Evolutionary conservation across 306 rosid species (phyloP), one percentile per base, ranked within the genome.

Genomic region (Prunus fruticosa): DNA sequence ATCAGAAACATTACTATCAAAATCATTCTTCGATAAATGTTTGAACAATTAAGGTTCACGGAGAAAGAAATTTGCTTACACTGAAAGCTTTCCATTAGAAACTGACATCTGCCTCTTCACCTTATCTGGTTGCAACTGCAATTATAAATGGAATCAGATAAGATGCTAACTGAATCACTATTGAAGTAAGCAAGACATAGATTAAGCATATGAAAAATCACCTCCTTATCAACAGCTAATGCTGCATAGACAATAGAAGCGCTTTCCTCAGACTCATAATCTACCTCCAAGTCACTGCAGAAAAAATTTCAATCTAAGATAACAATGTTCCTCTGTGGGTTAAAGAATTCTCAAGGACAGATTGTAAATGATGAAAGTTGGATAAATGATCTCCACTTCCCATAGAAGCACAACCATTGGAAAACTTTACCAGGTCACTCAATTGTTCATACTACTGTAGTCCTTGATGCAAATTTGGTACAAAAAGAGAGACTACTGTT

Each of bases 91-190:
- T 80, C 93, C 93, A 65, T 86, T 63, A 45, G 97, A 86, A 20
- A 86, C 88, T 10, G 80, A 34, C 93, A 95, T 87, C 72, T 67
- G 62, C 76, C 93, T 89, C 83, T 84, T 90, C 70, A 95, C 97
- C 78, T 95, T 95, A 78, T 92, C 93, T 9, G 97, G 99, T 79
- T 92, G 99, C 91, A 95, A 88, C 93, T 91, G 87, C 86, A 81
- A 60, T 74, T 8, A 67, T 50, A 80, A 72, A 85, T 11, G 54
- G 58, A 79, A 75, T 34, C 50, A 61, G 43, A 80, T 85, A 11
- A 72, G 78, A 65, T 74, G 56, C 63, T 53, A 25, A 70, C 7
- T 38, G 1, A 71, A 67, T 1, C 32, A 5, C 11, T 23, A 7
- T 27, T 46, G 43, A 73, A 45, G 49, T n/a, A 38, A 64, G 69